These are phyloP conservation scores for Ogataea minuta DNA, from an alignment of 805 yeast genomes.

Conservation along the genomic window DNA sequence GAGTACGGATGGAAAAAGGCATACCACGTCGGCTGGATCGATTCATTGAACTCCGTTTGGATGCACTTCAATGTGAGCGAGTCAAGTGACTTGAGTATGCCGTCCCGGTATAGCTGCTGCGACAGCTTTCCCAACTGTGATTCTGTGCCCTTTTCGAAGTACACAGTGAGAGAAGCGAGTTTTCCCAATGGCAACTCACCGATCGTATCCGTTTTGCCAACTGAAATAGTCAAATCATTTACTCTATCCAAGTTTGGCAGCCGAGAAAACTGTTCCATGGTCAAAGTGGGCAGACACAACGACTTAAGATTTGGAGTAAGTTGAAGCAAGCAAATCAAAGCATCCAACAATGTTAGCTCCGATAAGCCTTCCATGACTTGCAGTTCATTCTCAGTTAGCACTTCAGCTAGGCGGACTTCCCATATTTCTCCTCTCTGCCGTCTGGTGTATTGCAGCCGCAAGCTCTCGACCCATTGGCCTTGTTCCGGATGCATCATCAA, in stretches of 20 bases:
- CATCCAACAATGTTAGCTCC: conserved; percentile 14
- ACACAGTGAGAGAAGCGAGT: conserved; percentile 17
- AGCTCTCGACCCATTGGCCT: conserved; percentile 12
- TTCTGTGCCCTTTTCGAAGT: conserved; percentile 26
- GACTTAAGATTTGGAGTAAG: conserved; percentile 17
- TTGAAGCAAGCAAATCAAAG: conserved; percentile 13
- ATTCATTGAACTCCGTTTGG: conserved; percentile 27
- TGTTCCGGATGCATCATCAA: conserved; percentile 13
- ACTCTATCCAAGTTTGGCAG: conserved; percentile 2
- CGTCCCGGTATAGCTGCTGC: conserved; percentile 3
- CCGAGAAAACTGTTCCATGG: conserved; percentile 3
- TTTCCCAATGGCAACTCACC: conserved; percentile 2
- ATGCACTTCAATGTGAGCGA: conserved; percentile 20
- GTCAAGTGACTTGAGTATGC: conserved; percentile 11
- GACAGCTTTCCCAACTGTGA: conserved; percentile 13
- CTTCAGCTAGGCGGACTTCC: conserved; percentile 3
- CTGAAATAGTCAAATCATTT: conserved; percentile 10
- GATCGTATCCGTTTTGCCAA: conserved; percentile 7
- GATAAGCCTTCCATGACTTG: conserved; percentile 2
- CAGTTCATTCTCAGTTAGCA: conserved; percentile 3
- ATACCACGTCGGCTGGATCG: conserved; percentile 26
- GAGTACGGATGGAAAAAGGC: conserved; percentile 24
- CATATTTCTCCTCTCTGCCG: conserved; percentile 7
- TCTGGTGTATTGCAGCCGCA: conserved; percentile 19
- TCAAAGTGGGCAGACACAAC: conserved; percentile 13